Base-by-base conservation (phyloP, 352 stramenopile genomes). In the Pythium guiyangense region DNA sequence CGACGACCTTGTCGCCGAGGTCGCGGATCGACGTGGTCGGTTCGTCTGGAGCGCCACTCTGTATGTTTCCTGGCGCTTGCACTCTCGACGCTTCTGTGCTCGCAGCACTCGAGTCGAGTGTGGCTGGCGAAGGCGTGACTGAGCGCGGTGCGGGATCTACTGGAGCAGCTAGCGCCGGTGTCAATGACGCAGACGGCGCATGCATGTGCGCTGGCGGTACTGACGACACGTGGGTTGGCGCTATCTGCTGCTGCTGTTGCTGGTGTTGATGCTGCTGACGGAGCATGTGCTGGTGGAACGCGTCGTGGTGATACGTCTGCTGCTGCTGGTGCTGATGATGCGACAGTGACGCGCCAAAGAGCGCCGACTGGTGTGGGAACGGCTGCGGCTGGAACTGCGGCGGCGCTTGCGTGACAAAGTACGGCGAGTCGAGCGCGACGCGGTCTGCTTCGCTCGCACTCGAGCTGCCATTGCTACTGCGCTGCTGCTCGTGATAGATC, bases 1-100 rank as follows among this genome's bases (percentile, higher is more conserved):
- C 57, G 8, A 63, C 57, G 42, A 63, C 57, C 18, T 63, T 56
- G 57, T 63, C 57, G 0, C 57, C 57, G 15, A 63, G 31, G 29
- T 63, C 47, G 6, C 26, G 43, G 29, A 63, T 51, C 22, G 49
- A 14, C 22, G 53, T 35, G 4, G 48, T 49, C 49, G 53, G 50
- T 18, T 50, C 39, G 12, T 11, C 31, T 37, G 31, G 14, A 9
- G 9, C 29, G 14, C 14, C 37, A 34, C 25, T 26, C 9, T 31
- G 10, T 44, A 10, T 10, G 12, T 12, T 37, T 37, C 6, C 25
- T 22, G 27, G 15, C 14, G 43, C 3, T 25, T 31, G n/a, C 18
- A 39, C 12, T 35, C 17, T 52, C 42, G 14, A 14, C 1, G 26
- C 37, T 15, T 14, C n/a, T 52, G 29, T 31, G 22, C 47, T 37